Base-by-base conservation (phyloP, 345 rosid species). In the Eucalyptus sp. region DNA sequence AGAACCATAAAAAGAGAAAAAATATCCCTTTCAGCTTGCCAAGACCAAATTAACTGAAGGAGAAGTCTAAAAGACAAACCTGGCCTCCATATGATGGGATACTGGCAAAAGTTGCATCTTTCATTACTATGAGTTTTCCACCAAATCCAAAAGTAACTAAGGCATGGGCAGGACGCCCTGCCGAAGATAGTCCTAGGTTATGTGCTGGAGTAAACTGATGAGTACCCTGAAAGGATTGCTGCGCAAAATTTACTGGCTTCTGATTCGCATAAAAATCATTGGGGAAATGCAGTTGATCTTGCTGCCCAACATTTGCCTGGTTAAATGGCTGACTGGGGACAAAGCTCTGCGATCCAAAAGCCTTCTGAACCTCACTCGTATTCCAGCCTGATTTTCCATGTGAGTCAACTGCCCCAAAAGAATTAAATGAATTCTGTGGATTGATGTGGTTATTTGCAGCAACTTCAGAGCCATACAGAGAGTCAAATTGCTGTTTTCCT, bases 161-260 rank as follows among this genome's bases (percentile, higher is more conserved):
- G 46, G 97, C 96, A 93, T 97, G 99, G 50, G 99, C 94, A 90
- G 99, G 99, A 90, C 99, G 99, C 43, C 99, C 97, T 91, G 96
- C 98, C 88, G 99, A 91, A 80, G 99, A 96, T 92, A 96, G 95
- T 91, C 95, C 97, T 3, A 88, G 51, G 91, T 80, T 90, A 87
- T 95, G 91, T 87, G 94, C 93, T 93, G 91, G 93, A 88, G 95
- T 91, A 93, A 95, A 94, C 91, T 90, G 94, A 91, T 94, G 95
- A 91, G 90, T 92, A 86, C 89, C 90, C 91, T 93, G 97, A 92
- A 92, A 91, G 24, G 96, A 87, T 90, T 96, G 95, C 86, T 90
- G 96, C 52, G 91, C 13, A 90, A 86, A 88, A 90, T 86, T 92
- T 88, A 44, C 91, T 76, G 90, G 88, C 68, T 93, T 91, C 93